Conservation (phyloP, 306 rosid species). For the Oemleria cerasiformis region DNA sequence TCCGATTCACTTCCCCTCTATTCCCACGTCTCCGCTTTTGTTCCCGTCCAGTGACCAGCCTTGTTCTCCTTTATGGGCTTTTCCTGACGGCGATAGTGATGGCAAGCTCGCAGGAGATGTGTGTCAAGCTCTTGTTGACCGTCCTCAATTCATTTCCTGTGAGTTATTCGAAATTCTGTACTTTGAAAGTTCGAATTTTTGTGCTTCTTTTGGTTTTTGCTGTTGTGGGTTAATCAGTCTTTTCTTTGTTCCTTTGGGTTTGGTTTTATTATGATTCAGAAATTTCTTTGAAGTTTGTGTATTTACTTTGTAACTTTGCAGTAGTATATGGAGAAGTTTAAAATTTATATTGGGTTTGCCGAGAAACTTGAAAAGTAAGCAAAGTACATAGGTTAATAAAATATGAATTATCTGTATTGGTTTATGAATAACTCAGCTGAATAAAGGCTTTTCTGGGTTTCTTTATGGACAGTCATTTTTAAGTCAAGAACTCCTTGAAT, state of each 20-base stretch:
- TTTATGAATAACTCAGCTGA: background rate
- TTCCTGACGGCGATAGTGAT: slow-evolving; percentile 39
- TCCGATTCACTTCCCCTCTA: slow-evolving; percentile 51
- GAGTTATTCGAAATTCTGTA: slow-evolving; percentile 27
- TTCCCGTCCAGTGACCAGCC: slow-evolving; percentile 54
- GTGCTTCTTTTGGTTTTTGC: background rate
- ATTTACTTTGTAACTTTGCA: background rate
- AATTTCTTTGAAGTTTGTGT: background rate
- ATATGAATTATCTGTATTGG: too few relatives aligned
- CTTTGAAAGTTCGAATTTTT: background rate
- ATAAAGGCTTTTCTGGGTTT: background rate
- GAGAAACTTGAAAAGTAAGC: too few relatives aligned
- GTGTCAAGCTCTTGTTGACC: slow-evolving; percentile 42
- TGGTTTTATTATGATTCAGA: background rate
- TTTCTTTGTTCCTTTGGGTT: background rate
- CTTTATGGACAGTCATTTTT: background rate
- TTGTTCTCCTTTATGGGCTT: slow-evolving; percentile 67
- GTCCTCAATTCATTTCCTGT: slow-evolving; percentile 46
- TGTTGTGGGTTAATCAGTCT: background rate
- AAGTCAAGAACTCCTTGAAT: background rate
- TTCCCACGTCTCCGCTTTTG: slow-evolving; percentile 59
- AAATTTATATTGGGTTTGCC: too few relatives aligned
- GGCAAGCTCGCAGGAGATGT: slow-evolving; percentile 19
- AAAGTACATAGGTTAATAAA: too few relatives aligned
- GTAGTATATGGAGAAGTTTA: too few relatives aligned